Evolutionary conservation across 2,329 filamentous ascomycete genomes (phyloP).

Genomic region (Exserohilum rostratum): DNA sequence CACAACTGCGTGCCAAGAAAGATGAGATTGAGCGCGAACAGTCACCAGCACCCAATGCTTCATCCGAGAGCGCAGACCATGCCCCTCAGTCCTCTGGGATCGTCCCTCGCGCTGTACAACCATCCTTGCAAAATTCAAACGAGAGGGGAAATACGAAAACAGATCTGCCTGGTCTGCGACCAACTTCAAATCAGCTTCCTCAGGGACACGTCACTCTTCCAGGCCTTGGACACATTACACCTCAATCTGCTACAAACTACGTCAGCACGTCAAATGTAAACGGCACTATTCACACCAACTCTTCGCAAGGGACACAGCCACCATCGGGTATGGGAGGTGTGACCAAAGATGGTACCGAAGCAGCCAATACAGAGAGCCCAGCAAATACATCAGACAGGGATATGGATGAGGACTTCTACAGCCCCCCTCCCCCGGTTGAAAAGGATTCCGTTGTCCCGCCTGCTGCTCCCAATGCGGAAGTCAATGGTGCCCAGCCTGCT

Average conservation of each 20-base stretch:
- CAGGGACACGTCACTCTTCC: constrained; percentile 14
- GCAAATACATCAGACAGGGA: constrained; percentile 37
- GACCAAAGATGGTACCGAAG: not conserved
- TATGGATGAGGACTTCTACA: constrained; percentile 42
- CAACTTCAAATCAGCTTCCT: not conserved
- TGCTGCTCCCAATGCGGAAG: not conserved
- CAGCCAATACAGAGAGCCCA: constrained; percentile 11
- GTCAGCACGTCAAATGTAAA: not conserved
- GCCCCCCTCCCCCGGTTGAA: constrained; percentile 30
- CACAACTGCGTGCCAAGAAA: constrained; percentile 52
- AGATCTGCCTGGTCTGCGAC: not conserved
- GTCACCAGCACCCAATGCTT: constrained; percentile 14
- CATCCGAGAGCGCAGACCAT: not conserved
- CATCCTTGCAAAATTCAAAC: not conserved
- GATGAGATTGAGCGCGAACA: constrained; percentile 44
- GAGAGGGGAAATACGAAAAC: not conserved
- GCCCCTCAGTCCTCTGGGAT: not conserved
- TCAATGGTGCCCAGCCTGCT: constrained; percentile 5
- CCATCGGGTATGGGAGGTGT: not conserved
- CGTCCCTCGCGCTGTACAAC: not conserved
- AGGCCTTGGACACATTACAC: constrained; percentile 17
- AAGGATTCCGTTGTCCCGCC: not conserved
- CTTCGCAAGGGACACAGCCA: too few relatives aligned
- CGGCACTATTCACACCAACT: not conserved
- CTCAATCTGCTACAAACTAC: not conserved